Evolutionary conservation across 495 filamentous ascomycete species (phyloP), one percentile per base, ranked within the genome.

Genomic region (Penicillium turbatum): DNA sequence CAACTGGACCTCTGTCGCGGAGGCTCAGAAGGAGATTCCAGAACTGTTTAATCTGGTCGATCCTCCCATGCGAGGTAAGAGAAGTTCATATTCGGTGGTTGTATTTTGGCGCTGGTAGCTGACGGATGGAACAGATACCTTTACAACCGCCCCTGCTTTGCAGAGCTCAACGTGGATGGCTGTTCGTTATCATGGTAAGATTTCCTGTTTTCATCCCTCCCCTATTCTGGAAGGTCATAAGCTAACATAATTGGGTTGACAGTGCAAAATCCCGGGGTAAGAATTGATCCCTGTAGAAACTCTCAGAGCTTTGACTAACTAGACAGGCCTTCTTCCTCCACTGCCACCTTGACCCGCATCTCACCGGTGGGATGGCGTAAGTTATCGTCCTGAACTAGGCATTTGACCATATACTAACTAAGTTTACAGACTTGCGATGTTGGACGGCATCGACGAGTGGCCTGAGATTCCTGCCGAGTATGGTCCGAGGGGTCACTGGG

Each of bases 1-100:
- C 54, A 74, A 65, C 19, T 80, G 66, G 50, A 61, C 55, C n/a
- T 65, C 64, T 12, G 71, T 79, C 3, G 68, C 62, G 11, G 74
- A 76, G 26, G 78, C 78, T 1, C 55, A 63, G 26, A 47, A 65
- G 19, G 66, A 48, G 44, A n/a, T 63, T 60, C 41, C 76, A 8
- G 49, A 76, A 0, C 63, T 41, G 36, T 80, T 81, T 56, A 32
- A 57, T 34, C 72, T 79, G 48, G 69, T 68, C 11, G 68, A 73
- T 29, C 78, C 78, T 2, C 67, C 71, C 0, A 61, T 60, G 13
- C 53, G 72, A 40, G 78, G 80, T 49, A 65, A 55, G 13, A 21
- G 5, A 48, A 12, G n/a, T 5, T 13, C 2, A 26, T 12, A 6
- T 4, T 24, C 21, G 21, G 17, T 26, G 1, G 13, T 26, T 26